Percentiles rank a stretch among this genome's conserved stretches.
These are phyloP conservation scores for Eucommia ulmoides DNA, from an alignment of 257 asterid species.

Conservation along the genomic window DNA sequence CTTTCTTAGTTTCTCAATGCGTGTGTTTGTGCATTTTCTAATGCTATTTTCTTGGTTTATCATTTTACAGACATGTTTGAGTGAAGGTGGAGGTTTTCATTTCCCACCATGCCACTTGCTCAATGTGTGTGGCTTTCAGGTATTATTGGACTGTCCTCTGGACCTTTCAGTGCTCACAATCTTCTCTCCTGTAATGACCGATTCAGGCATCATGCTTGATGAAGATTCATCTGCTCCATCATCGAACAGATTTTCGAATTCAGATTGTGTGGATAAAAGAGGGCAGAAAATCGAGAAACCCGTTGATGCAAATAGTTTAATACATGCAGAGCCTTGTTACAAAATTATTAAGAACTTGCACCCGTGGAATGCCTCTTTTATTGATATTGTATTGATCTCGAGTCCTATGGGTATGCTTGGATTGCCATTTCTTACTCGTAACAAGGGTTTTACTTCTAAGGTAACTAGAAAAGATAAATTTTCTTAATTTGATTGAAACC, in stretches of 20 bases:
- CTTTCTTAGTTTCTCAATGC: no score
- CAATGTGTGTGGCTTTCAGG: conserved; percentile 48
- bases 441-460: conserved; percentile 58
- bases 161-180: conserved; percentile 66
- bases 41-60: no score
- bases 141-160: conserved; percentile 68
- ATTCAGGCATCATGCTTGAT: conserved; percentile 12
- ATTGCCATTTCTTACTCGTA: conserved; percentile 64
- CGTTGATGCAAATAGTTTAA: conserved; percentile 31
- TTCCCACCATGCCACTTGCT: conserved; percentile 79
- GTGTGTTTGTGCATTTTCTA: no score
- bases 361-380: conserved; percentile 40
- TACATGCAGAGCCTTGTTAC: conserved; percentile 61
- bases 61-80: conserved; percentile 80
- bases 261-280: conserved; percentile 13
- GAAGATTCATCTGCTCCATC: conserved; percentile 8
- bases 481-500: conserved; percentile 5
- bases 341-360: conserved; percentile 45
- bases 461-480: conserved; percentile 15
- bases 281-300: conserved; percentile 20
- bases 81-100: conserved; percentile 58
- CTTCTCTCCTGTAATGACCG: conserved; percentile 48
- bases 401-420: conserved; percentile 77
- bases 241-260: conserved; percentile 12
- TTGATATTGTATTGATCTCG: conserved; percentile 67